These are phyloP conservation scores for Pulveroboletus ravenelii DNA, from an alignment of 768 basidiomycete species.

Conservation along the genomic window DNA sequence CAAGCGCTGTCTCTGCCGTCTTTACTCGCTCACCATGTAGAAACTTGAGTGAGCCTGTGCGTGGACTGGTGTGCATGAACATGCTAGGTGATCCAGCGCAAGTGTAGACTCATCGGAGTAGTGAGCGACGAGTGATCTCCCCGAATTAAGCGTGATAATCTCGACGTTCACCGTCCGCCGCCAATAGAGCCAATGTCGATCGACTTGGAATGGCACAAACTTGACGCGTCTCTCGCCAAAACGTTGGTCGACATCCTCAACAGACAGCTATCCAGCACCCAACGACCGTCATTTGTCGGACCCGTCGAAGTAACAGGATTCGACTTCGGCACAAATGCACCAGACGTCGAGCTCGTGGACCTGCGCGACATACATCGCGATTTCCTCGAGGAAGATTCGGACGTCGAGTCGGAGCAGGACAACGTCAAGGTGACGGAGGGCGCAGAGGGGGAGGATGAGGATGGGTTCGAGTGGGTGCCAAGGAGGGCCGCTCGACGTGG, in stretches of 20 bases:
- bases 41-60: background rate
- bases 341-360: slow-evolving; percentile 88
- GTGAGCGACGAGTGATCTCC: too few relatives aligned
- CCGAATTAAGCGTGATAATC: background rate
- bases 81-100: too few relatives aligned
- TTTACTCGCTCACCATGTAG: background rate
- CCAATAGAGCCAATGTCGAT: slow-evolving; percentile 66
- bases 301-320: slow-evolving; percentile 83
- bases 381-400: slow-evolving; percentile 74
- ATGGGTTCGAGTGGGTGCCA: slow-evolving; percentile 80
- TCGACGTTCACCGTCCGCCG: too few relatives aligned
- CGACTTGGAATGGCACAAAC: slow-evolving; percentile 88
- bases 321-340: slow-evolving; percentile 79
- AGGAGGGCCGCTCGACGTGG: slow-evolving; percentile 55
- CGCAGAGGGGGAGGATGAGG: slow-evolving; percentile 60
- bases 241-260: slow-evolving; percentile 75
- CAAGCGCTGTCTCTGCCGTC: background rate
- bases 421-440: slow-evolving; percentile 47
- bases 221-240: slow-evolving; percentile 67
- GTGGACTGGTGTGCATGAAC: too few relatives aligned
- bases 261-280: slow-evolving; percentile 61
- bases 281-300: slow-evolving; percentile 91
- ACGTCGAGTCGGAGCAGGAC: slow-evolving; percentile 31
- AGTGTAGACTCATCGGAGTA: background rate
- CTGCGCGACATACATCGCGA: slow-evolving; percentile 91